Evolutionary conservation across 1,284 basidiomycete genomes (phyloP), one percentile per base, ranked within the genome.

Genomic region (Ganoderma multipileum): DNA sequence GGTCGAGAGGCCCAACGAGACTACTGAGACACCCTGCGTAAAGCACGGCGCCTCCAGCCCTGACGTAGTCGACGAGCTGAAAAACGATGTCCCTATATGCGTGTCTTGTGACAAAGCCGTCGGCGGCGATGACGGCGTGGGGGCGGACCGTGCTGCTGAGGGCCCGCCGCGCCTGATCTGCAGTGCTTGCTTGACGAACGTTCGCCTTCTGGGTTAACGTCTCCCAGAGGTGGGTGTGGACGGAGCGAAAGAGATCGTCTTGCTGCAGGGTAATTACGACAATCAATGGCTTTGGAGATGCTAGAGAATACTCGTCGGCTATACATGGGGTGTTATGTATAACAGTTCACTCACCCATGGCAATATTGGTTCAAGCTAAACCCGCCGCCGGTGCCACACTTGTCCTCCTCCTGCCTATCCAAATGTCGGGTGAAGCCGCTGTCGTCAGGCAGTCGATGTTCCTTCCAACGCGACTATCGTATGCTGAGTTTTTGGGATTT

Each of bases 1-100:
- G 18, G 26, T 58, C 55, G 6, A 36, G 8, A 1, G 39, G 33
- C 20, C 30, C 16, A 11, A 50, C 47, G 41, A 67, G 7, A 12
- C 41, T 42, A 52, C 68, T 68, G 62, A 74, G 70, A 8, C 59
- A 28, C 3, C 73, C 71, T 1, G 66, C 68, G 39, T 65, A 72
- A 7, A 74, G 57, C 12, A 68, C 64, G 14, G 66, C 71, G 8
- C 73, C 73, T 0, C 73, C 73, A 2, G 55, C 30, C 2, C 42
- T 54, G n/a, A 38, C 65, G 38, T 74, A 74, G 0, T 67, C 42
- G 6, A 64, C 71, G 28, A 74, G 68, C 23, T 54, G 63, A 18
- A 44, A 28, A 11, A 67, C 61, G 7, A 74, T 44, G 14, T 69
- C 63, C 6, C 59, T 39, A 52, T 70, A 66, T 16, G 50, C 30